Percentiles rank a stretch among this genome's conserved stretches.
Conservation (phyloP, 306 rosid genomes). For the Senna siamea region DNA sequence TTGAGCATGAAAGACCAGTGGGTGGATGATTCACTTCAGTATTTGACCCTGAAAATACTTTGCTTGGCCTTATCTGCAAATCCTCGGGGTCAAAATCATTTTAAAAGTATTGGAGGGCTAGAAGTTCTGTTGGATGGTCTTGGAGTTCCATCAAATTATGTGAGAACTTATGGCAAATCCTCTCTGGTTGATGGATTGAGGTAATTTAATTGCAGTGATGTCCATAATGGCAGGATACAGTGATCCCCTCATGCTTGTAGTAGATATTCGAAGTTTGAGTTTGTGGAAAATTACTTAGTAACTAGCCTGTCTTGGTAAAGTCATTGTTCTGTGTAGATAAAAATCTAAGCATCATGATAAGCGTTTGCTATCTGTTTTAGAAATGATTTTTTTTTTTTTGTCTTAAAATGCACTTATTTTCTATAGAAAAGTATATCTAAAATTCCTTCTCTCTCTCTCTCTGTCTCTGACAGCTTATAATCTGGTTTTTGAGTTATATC, state of each 20-base stretch:
- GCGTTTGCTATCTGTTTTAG: constrained; percentile 30
- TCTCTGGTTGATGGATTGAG: constrained; percentile 59
- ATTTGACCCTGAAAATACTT: constrained; percentile 80
- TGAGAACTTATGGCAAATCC: constrained; percentile 46
- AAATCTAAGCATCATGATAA: constrained; percentile 14
- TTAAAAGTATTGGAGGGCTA: constrained; percentile 97
- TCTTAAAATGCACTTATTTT: background rate
- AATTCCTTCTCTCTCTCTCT: constrained; percentile 11
- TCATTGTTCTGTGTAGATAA: background rate
- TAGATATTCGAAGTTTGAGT: constrained; percentile 22
- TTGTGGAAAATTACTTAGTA: constrained; percentile 4
- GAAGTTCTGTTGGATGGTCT: constrained; percentile 98
- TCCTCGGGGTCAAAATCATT: constrained; percentile 93
- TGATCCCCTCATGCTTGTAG: constrained; percentile 18
- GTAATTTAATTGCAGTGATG: constrained; percentile 50
- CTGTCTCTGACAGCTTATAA: background rate
- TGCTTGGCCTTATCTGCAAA: constrained; percentile 75
- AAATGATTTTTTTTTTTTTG: constrained; percentile 5
- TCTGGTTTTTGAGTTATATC: constrained; percentile 26
- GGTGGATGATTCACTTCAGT: constrained; percentile 73
- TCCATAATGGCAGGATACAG: no score
- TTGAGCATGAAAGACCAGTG: constrained; percentile 84
- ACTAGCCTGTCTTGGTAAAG: constrained; percentile 31
- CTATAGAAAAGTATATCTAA: constrained; percentile 16
- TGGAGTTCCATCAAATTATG: constrained; percentile 80